phyloP scores from a whole-genome alignment of 805 yeast genomes.

The Teunomyces cretensis region DNA sequence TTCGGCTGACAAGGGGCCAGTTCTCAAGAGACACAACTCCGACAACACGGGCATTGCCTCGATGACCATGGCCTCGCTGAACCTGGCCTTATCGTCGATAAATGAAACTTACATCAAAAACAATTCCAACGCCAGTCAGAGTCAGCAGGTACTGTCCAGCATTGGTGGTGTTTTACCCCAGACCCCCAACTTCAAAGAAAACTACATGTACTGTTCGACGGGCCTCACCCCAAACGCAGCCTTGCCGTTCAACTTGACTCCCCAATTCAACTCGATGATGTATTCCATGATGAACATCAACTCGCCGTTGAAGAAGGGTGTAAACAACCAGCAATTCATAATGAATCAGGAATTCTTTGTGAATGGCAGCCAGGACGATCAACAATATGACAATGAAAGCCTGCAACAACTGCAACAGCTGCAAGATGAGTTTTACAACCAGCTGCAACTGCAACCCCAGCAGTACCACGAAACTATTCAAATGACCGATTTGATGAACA shows the following conservation, averaged over 20 bases:
- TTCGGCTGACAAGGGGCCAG: neutral
- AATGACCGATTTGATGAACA: conserved; percentile 20
- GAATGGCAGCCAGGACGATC: conserved; percentile 7
- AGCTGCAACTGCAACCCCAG: conserved; percentile 6
- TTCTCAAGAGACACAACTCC: conserved; percentile 20
- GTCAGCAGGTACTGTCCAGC: conserved; percentile 2
- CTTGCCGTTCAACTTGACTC: conserved; percentile 35
- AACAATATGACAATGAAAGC: neutral
- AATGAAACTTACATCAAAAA: neutral
- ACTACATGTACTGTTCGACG: conserved; percentile 21
- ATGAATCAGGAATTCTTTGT: conserved; percentile 30
- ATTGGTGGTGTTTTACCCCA: conserved; percentile 21
- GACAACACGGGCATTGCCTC: conserved; percentile 18
- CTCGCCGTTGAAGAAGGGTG: conserved; percentile 26
- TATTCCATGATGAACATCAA: conserved; percentile 33
- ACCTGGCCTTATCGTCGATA: conserved; percentile 3
- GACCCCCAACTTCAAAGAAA: conserved; percentile 35
- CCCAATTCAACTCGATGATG: conserved; percentile 43
- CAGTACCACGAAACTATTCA: conserved; percentile 3
- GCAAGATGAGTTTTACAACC: conserved; percentile 3
- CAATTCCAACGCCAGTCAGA: neutral
- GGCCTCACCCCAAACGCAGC: conserved; percentile 30
- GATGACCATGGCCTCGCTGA: conserved; percentile 1
- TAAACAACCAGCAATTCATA: conserved; percentile 16
- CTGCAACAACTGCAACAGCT: conserved; percentile 2